These are phyloP conservation scores for Aspergillus jensenii DNA, from an alignment of 2,329 filamentous ascomycete species.

Conservation along the genomic window DNA sequence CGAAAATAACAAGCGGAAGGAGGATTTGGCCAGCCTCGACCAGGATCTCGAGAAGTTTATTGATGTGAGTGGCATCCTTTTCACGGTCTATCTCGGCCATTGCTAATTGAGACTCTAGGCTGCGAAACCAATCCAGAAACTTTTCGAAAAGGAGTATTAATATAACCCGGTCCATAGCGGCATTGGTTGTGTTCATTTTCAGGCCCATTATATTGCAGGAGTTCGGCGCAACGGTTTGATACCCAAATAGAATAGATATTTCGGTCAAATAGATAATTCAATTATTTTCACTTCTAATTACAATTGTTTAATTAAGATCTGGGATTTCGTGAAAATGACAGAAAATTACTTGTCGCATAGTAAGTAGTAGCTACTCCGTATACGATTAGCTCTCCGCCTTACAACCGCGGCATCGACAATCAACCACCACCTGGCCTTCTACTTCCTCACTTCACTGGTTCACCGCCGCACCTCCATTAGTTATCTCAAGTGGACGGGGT, in stretches of 20 bases:
- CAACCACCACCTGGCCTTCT: constrained; percentile 17
- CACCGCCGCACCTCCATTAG: constrained; percentile 1
- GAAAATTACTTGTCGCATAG: too few species aligned
- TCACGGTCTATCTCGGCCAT: background rate
- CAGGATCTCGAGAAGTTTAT: constrained; percentile 92
- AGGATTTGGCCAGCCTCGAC: constrained; percentile 87
- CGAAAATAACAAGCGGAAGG: constrained; percentile 88
- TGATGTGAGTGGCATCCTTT: constrained; percentile 58
- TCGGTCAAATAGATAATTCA: background rate
- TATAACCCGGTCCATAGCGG: background rate
- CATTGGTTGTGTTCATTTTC: constrained; percentile 15
- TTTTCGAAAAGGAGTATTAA: constrained; percentile 72
- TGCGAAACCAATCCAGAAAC: constrained; percentile 82
- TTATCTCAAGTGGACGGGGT: background rate
- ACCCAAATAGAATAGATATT: constrained; percentile 9
- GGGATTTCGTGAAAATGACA: too few species aligned
- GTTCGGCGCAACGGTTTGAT: constrained; percentile 17
- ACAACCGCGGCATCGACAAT: background rate
- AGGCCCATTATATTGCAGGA: background rate
- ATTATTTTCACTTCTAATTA: background rate
- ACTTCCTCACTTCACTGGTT: background rate
- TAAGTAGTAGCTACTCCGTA: background rate
- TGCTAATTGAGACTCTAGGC: constrained; percentile 53
- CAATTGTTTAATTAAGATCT: background rate
- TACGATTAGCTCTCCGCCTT: constrained; percentile 14